Conservation (phyloP, 1,139 yeast genomes). For the Pichia sp. region DNA sequence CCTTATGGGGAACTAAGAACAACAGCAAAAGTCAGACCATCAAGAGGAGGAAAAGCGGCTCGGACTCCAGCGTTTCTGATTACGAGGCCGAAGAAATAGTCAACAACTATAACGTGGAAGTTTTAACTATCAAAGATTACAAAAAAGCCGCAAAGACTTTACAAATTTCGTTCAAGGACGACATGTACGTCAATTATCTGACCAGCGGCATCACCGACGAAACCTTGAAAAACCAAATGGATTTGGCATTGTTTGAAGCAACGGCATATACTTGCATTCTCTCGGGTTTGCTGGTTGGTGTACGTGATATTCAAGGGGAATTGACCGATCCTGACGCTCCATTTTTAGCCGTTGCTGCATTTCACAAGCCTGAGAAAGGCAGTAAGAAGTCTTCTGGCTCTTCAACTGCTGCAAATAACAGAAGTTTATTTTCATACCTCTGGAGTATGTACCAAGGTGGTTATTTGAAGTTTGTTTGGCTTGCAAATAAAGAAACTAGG, state of each 20-base stretch:
- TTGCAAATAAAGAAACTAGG: conserved; percentile 38
- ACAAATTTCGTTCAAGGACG: conserved; percentile 44
- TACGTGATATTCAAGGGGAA: conserved; percentile 30
- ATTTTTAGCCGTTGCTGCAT: conserved; percentile 57
- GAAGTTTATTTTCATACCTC: conserved; percentile 21
- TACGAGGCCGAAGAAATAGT: too few relatives aligned
- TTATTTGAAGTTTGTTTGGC: conserved; percentile 26
- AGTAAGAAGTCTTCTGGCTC: conserved; percentile 21
- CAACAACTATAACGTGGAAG: conserved; percentile 17
- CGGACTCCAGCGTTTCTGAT: too few relatives aligned
- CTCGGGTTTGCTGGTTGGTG: conserved; percentile 49
- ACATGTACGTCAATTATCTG: conserved; percentile 43
- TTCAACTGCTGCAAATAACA: conserved; percentile 8
- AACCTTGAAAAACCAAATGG: conserved; percentile 31
- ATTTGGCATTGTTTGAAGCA: conserved; percentile 45
- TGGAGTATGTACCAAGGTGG: conserved; percentile 28
- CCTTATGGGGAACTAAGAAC: too few relatives aligned
- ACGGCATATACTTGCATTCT: conserved; percentile 48
- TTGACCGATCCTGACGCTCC: conserved; percentile 24
- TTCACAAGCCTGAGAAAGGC: conserved; percentile 45
- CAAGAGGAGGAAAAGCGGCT: too few relatives aligned
- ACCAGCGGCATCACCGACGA: conserved; percentile 31
- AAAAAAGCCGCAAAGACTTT: conserved; percentile 50
- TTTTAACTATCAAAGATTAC: conserved; percentile 31
- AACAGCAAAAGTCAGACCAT: too few relatives aligned